Conservation (phyloP, 768 basidiomycete species). For the Leucocoprinus sp. region DNA sequence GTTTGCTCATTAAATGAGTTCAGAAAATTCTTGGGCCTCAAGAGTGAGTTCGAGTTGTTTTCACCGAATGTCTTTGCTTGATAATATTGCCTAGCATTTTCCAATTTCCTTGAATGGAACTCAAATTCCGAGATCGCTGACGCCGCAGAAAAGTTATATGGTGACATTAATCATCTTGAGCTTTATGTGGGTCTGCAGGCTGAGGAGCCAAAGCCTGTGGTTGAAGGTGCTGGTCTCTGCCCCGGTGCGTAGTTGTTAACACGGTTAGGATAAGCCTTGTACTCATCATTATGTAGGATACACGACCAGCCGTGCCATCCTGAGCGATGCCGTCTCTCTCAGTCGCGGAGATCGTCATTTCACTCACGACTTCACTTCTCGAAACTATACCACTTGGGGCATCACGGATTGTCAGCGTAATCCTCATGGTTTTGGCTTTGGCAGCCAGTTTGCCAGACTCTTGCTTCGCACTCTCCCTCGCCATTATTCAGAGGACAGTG, state of each 20-base stretch:
- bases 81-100: constrained; percentile 39
- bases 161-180: constrained; percentile 68
- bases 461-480: constrained; percentile 68
- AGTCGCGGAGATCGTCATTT: constrained; percentile 81
- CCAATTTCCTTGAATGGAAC: constrained; percentile 77
- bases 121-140: constrained; percentile 56
- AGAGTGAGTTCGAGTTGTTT: constrained; percentile 37
- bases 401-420: constrained; percentile 78
- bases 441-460: constrained; percentile 67
- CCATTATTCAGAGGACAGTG: constrained; percentile 58
- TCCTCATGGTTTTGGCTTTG: constrained; percentile 61
- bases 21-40: constrained; percentile 71
- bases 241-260: constrained; percentile 43
- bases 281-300: constrained; percentile 37
- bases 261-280: too few relatives aligned
- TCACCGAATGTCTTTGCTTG: not conserved
- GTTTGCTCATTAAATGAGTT: constrained; percentile 83
- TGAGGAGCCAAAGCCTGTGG: constrained; percentile 66
- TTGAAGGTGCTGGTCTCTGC: constrained; percentile 77
- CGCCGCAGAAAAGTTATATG: constrained; percentile 72
- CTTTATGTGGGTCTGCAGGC: constrained; percentile 78
- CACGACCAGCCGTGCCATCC: constrained; percentile 79
- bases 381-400: constrained; percentile 78
- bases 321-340: constrained; percentile 79
- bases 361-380: constrained; percentile 75